Base-by-base conservation (phyloP, 768 basidiomycete genomes). In the Pleurotus citrinopileatus region DNA sequence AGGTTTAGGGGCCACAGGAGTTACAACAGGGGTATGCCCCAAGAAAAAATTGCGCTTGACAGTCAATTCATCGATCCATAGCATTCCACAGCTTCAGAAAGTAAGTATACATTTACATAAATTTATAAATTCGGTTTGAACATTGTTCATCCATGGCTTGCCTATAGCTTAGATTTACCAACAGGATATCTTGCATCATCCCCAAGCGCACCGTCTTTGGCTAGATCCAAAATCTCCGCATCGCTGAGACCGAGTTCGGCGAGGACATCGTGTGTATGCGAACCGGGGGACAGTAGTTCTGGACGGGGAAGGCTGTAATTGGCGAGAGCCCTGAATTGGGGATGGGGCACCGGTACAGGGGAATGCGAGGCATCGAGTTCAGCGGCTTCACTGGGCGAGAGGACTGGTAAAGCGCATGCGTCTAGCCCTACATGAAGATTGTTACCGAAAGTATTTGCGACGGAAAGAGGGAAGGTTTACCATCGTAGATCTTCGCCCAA, bases 401-500 rank as follows among this genome's bases (percentile, higher is more conserved):
- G 73, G 26, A 91, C 84, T 0, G 89, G 89, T 12, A 87, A 68
- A 8, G 77, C 78, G 62, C 89, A 91, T 6, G 87, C 84, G 55
- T 91, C 89, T 10, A 79, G 85, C 25, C 77, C 89, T 91, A 61
- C 17, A 36, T 20, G 23, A 22, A 45, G 9, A 57, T 15, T 9
- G 8, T 26, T 25, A 29, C 20, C 20, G 23, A 29, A 40, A 9
- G 7, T 19, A 40, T n/a, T 42, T 28, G 25, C 26, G 13, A 19
- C 20, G 6, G 27, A 9, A 25, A 15, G 15, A 42, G 2, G 10
- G 17, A 40, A 37, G 4, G 7, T 65, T 74, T 60, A 84, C 89
- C 83, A 51, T 86, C 78, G 64, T 89, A 93, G 1, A 84, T 65
- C 5, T 70, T 59, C 0, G 81, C 74, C 91, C 91, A 94, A 36